These are phyloP conservation scores for Candida krabiensis DNA, from an alignment of 805 yeast genomes.

Conservation along the genomic window DNA sequence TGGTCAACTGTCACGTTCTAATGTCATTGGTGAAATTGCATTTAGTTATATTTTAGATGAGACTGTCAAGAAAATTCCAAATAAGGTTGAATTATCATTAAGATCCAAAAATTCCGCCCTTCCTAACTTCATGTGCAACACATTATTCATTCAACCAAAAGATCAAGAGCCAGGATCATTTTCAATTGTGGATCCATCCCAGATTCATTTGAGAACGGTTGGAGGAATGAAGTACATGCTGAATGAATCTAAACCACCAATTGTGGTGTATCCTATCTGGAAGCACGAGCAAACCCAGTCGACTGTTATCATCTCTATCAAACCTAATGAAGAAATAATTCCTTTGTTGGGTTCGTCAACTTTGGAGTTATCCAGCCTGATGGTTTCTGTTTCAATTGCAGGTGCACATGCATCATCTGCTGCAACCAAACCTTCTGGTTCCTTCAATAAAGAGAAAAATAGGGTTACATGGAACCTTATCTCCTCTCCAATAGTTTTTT, in stretches of 20 bases:
- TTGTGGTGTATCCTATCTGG: conserved; percentile 82
- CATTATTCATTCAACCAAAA: conserved; percentile 48
- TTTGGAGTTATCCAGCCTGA: conserved; percentile 54
- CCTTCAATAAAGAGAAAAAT: conserved; percentile 81
- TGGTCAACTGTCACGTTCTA: conserved; percentile 59
- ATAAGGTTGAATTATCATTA: conserved; percentile 40
- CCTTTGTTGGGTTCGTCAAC: conserved; percentile 34
- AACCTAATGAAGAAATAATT: conserved; percentile 49
- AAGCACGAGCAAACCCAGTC: conserved; percentile 83
- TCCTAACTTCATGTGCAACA: conserved; percentile 50
- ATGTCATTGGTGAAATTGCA: conserved; percentile 83
- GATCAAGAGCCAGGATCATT: conserved; percentile 33
- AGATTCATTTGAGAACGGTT: conserved; percentile 61
- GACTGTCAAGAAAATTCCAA: conserved; percentile 35
- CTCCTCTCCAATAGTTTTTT: conserved; percentile 38
- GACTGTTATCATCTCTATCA: conserved; percentile 74
- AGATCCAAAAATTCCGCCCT: conserved; percentile 42
- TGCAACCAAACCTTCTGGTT: conserved; percentile 87
- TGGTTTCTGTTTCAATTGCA: conserved; percentile 59
- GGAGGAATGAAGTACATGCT: conserved; percentile 80
- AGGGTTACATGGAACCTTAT: conserved; percentile 83
- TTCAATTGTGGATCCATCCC: conserved; percentile 44
- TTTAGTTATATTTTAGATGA: conserved; percentile 56
- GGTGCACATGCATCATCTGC: conserved; percentile 71
- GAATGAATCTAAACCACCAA: conserved; percentile 57